phyloP scores from a whole-genome alignment of 108 stramenopile genomes.

The Pseudonitzschia multistriata region DNA sequence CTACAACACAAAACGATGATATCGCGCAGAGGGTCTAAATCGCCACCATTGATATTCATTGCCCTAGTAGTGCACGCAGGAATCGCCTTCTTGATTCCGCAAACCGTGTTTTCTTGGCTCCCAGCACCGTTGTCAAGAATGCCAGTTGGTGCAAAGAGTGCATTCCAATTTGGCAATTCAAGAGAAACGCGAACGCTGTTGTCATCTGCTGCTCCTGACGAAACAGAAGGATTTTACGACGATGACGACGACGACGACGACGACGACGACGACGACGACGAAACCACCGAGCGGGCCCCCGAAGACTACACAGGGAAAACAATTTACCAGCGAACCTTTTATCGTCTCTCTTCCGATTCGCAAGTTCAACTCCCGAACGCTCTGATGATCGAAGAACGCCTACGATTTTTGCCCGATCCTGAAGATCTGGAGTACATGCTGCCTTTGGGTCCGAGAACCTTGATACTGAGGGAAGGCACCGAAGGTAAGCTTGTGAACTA shows the following conservation, averaged over 20 bases:
- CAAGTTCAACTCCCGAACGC: slow-evolving; percentile 24
- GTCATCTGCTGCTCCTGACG: not conserved
- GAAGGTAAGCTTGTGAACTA: not conserved
- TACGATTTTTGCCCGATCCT: slow-evolving; percentile 26
- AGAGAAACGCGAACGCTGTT: not conserved
- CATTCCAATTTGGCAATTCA: not conserved
- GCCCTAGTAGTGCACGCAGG: too few species aligned
- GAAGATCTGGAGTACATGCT: slow-evolving; percentile 16
- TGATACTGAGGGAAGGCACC: slow-evolving; percentile 42
- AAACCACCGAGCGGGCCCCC: not conserved
- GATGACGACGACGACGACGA: not conserved
- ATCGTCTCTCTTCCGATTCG: slow-evolving; percentile 49
- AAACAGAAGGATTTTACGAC: not conserved
- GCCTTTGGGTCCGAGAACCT: slow-evolving; percentile 26
- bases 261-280: not conserved
- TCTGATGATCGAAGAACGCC: slow-evolving; percentile 31
- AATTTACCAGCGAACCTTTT: slow-evolving; percentile 51
- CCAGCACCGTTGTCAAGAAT: not conserved
- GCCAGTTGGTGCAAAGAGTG: not conserved
- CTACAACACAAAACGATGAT: too few species aligned
- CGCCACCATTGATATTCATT: too few species aligned
- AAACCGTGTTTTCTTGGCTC: not conserved
- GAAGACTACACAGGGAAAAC: slow-evolving; percentile 30
- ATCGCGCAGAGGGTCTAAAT: too few species aligned
- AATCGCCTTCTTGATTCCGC: too few species aligned